Evolutionary conservation across 2,329 filamentous ascomycete genomes (phyloP), one percentile per base, ranked within the genome.

Genomic region (Hortaea sp.): DNA sequence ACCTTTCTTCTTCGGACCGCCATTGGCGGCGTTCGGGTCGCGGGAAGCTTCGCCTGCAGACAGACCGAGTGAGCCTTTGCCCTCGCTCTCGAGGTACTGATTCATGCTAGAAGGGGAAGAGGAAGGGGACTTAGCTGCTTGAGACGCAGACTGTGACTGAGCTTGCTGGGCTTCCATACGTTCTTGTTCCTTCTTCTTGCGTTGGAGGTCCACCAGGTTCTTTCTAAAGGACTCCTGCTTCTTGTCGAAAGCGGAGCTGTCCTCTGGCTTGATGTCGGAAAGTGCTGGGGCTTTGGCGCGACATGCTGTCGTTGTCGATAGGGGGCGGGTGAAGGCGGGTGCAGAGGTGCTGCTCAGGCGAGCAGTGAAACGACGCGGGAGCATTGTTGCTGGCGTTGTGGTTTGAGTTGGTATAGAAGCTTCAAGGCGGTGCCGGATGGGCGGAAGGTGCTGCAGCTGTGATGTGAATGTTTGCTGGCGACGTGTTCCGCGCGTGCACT

Each of bases 181-280:
- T 76, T 88, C 85, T 82, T 86, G 82, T 74, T 80, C 74, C 70
- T 85, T 85, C 67, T 74, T 75, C 73, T 83, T 85, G 69, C 85
- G 81, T 64, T 81, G 81, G 20, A 39, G 34, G 11, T 47, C 68
- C 83, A 81, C 77, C 60, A 94, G 73, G 65, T 85, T 79, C 68
- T 89, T 82, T 64, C 92, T 85, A 71, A 95, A 97, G 61, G 82
- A 76, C 68, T 83, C 84, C 72, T 95, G 89, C 68, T 84, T 87
- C 60, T 76, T 71, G 64, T 85, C 87, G 76, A 97, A 98, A 47
- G 76, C 73, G 44, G 81, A 74, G 54, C 85, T 82, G 51, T 79
- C 79, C 52, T 85, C 74, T 42, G 82, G 78, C 40, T 75, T 84
- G 72, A 98, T 81, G 68, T 98, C 89, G 64, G 85, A 84, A 55